Evolutionary conservation across 2,329 filamentous ascomycete species (phyloP).

Genomic region (Colletotrichum sp.): DNA sequence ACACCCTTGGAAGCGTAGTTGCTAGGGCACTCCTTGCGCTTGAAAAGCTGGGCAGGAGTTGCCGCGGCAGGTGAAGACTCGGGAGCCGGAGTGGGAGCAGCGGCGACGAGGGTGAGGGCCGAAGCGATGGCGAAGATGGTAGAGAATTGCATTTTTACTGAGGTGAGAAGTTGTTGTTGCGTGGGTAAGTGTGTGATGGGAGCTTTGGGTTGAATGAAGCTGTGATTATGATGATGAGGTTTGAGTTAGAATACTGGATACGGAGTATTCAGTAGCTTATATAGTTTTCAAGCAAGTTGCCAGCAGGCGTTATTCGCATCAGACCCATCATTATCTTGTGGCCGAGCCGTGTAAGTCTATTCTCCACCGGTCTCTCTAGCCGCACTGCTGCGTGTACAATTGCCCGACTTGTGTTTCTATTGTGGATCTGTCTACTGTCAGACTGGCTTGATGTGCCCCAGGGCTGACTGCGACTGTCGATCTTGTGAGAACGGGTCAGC

Average conservation of each 20-base stretch:
- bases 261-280: not conserved
- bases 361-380: not conserved
- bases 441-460: not conserved
- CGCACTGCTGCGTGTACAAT: not conserved
- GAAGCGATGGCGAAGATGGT: not conserved
- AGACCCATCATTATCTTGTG: not conserved
- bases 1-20: not conserved
- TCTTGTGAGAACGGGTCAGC: not conserved
- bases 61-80: not conserved
- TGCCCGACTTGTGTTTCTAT: not conserved
- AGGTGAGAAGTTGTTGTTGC: accelerated
- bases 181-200: not conserved
- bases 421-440: not conserved
- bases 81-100: not conserved
- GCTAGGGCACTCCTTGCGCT: not conserved
- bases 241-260: not conserved
- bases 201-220: not conserved
- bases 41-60: not conserved
- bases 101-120: not conserved
- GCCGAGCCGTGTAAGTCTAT: not conserved
- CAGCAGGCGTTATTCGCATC: not conserved
- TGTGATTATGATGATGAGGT: not conserved
- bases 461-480: not conserved
- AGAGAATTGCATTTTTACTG: not conserved
- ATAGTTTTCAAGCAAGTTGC: not conserved